Evolutionary conservation across 1,139 yeast species (phyloP).

Genomic region (Taphrina communis): DNA sequence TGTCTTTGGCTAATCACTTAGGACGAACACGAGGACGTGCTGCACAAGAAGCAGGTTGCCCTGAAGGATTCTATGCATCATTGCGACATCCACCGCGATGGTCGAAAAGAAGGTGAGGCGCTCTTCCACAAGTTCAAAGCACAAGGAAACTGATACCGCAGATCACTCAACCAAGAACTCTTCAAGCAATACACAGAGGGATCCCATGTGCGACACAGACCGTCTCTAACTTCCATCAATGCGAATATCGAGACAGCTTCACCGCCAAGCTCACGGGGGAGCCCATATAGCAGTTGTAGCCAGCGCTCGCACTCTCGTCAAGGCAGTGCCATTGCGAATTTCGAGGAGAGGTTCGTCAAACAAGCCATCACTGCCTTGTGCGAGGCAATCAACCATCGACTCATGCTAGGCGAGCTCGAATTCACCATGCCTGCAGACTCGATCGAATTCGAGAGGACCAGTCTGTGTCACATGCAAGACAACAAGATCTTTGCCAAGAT

Average conservation of each 20-base stretch:
- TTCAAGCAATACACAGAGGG: conserved; percentile 4
- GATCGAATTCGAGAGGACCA: conserved; percentile 14
- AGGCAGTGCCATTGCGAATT: conserved; percentile 4
- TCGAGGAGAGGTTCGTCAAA: conserved; percentile 6
- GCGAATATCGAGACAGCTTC: conserved; percentile 13
- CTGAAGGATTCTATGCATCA: conserved; percentile 5
- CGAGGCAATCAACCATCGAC: conserved; percentile 8
- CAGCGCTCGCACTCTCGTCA: not conserved
- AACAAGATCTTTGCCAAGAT: conserved; percentile 7
- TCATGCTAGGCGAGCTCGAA: not conserved
- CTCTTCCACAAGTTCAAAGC: no score
- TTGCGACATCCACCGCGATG: not conserved
- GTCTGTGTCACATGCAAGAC: conserved; percentile 12
- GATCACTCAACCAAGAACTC: conserved; percentile 11
- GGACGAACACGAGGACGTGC: conserved; percentile 27
- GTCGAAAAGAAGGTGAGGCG: not conserved
- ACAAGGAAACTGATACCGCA: not conserved
- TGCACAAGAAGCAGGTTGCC: conserved; percentile 4
- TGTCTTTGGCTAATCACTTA: not conserved
- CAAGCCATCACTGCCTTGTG: not conserved
- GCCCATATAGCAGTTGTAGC: conserved; percentile 10
- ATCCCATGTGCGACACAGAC: not conserved
- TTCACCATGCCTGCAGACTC: conserved; percentile 19
- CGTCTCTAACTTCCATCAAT: conserved; percentile 5
- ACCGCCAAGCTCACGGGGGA: conserved; percentile 9